Evolutionary conservation across 805 yeast genomes (phyloP), one percentile per base, ranked within the genome.

Genomic region (Komagataella pastoris): DNA sequence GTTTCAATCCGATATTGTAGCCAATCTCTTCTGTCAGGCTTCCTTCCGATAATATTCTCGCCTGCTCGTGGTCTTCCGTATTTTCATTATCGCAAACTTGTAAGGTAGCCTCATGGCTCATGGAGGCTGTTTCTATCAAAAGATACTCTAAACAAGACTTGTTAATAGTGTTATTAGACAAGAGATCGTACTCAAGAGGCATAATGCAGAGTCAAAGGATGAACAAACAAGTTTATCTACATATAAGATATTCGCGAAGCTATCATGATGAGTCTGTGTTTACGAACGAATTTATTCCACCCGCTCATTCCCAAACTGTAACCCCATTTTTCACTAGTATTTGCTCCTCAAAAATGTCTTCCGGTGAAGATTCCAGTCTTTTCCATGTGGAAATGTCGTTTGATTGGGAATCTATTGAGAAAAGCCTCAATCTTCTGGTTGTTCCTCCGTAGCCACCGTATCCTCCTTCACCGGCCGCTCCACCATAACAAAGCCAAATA

Each of bases 401-500:
- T 1, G 63, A 61, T 6, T 65, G 59, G 1, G 77, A 61, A 61
- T 88, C 83, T 10, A 90, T 58, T 46, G 85, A 88, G 62, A 74
- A 91, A 0, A 83, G 59, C 49, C 99, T 72, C 47, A 88, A 60
- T 52, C 97, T 74, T 58, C 99, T 77, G n/a, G 83, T 72, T 36
- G 84, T 87, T 1, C 90, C 91, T 1, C 89, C 91, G 59, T 89
- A 88, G 0, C 97, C 97, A 7, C 85, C 97, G 62, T 93, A 93
- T 0, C 97, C 98, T 45, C 98, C 99, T 67, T 88, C 95, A 14
- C 98, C 99, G 4, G 78, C 75, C 1, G 82, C 95, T 23, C 99
- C 99, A 3, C 96, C 99, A 62, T 88, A 89, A 61, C 99, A 93
- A 40, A 93, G 68, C 95, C 96, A 88, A 36, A 52, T 68, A 64